Percentiles rank a stretch among this genome's conserved stretches.
phyloP scores from a whole-genome alignment of 2,329 filamentous ascomycete species.

The Corynespora cassiicola region DNA sequence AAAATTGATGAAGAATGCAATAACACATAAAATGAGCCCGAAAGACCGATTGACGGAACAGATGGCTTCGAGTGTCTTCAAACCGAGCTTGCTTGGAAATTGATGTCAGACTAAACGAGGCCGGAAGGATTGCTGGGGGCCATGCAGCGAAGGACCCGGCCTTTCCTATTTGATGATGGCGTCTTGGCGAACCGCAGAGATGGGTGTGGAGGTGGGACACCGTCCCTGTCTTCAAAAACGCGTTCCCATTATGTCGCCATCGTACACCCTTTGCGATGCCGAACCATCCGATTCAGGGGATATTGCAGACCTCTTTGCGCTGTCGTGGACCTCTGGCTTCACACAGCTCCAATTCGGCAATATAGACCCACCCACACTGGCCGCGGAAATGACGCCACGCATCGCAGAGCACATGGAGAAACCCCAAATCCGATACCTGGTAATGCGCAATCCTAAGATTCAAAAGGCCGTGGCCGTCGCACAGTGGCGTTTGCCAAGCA shows the following conservation, averaged over 20 bases:
- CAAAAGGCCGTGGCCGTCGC: slow-evolving; percentile 27
- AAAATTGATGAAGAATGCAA: too few species aligned
- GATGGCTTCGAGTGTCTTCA: too few species aligned
- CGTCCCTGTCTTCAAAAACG: neutral
- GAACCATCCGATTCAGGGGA: slow-evolving; percentile 15
- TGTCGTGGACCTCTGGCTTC: slow-evolving; percentile 35
- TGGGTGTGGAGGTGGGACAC: too few species aligned
- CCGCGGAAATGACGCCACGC: slow-evolving; percentile 24
- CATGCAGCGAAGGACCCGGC: too few species aligned
- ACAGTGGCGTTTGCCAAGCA: slow-evolving; percentile 29
- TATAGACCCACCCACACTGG: slow-evolving; percentile 21
- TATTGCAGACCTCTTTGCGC: slow-evolving; percentile 31
- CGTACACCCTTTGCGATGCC: slow-evolving; percentile 19
- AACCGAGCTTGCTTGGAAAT: too few species aligned
- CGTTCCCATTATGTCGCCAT: neutral
- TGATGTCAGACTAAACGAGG: too few species aligned
- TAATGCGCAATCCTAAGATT: slow-evolving; percentile 16
- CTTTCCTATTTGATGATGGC: too few species aligned
- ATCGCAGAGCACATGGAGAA: slow-evolving; percentile 26
- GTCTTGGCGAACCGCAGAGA: too few species aligned
- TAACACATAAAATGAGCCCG: too few species aligned
- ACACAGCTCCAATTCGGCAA: slow-evolving; percentile 32
- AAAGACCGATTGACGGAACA: too few species aligned
- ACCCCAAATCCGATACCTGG: slow-evolving; percentile 12
- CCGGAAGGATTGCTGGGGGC: too few species aligned